Base-by-base conservation (phyloP, 257 asterid genomes). In the Haberlea rhodopensis region DNA sequence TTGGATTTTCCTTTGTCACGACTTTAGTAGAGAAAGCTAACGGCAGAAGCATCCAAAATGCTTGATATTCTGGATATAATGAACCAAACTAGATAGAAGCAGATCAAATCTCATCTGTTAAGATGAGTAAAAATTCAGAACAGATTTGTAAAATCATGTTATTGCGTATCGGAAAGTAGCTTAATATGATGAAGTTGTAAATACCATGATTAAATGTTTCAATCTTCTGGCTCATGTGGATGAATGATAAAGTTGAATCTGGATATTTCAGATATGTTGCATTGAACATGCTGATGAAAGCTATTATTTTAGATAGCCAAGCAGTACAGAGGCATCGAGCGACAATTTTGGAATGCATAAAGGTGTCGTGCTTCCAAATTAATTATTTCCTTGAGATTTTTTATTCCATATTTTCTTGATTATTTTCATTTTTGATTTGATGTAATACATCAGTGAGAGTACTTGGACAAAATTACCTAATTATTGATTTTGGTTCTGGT, bases 301-400 rank as follows among this genome's bases (percentile, higher is more conserved):
- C 97, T 76, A 67, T 94, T 70, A 45, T 92, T 55, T 88, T 90
- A 66, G 99, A 94, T 78, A 74, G 89, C 78, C 97, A 90, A 80
- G 99, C 99, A 26, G 99, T 94, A 62, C 99, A 94, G 83, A 85
- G 99, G 81, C 99, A 94, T 80, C 88, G 96, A 62, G 86, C 89
- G 55, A 94, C 99, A 49, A 90, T 94, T 76, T 73, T 94, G 82
- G 99, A 90, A 80, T 90, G 99, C 69, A 96, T 94, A 32, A 94
- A 90, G 97, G 99, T 94, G 82, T 53, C 28, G 40, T 53, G 43
- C 58, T 21, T 18, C 22, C 43, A 26, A 25, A 28, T 6, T n/a
- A n/a, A n/a, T n/a, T n/a, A n/a, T n/a, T n/a, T n/a, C n/a, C n/a
- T n/a, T n/a, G n/a, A n/a, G n/a, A n/a, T n/a, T n/a, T n/a, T n/a